A percentile compares a stretch with the other conserved stretches of the same genome.
These are phyloP conservation scores for Polytrichum commune DNA, from an alignment of 225 moss, liverwort and hornwort species.

Conservation along the genomic window DNA sequence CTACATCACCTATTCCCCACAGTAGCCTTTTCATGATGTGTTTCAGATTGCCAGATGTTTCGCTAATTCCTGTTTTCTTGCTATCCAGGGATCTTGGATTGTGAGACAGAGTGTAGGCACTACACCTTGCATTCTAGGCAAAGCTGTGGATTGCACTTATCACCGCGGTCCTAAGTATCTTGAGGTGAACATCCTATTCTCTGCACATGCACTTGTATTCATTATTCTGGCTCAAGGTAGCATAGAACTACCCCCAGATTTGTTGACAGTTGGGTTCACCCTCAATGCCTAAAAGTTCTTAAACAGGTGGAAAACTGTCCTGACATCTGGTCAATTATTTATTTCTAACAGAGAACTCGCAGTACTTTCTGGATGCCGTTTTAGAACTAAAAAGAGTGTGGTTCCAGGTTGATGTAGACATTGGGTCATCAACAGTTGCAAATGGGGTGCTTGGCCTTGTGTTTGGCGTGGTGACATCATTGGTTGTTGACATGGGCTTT, in stretches of 20 bases:
- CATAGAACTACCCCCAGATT: no score
- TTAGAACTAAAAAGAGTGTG: neutral
- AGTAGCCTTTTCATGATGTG: no score
- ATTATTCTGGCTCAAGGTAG: no score
- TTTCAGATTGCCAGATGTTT: no score
- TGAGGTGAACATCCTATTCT: constrained; percentile 34
- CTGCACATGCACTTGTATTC: no score
- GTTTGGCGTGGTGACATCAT: constrained; percentile 85
- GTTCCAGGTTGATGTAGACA: constrained; percentile 81
- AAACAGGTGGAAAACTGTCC: no score
- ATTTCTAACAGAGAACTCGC: no score
- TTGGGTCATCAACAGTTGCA: constrained; percentile 88
- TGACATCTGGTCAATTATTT: no score
- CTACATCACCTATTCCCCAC: no score
- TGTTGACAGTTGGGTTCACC: no score
- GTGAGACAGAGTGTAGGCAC: constrained; percentile 92
- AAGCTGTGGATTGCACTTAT: constrained; percentile 86
- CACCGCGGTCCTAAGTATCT: constrained; percentile 72
- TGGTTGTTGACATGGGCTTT: constrained; percentile 96
- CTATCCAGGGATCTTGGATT: constrained; percentile 87
- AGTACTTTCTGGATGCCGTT: no score
- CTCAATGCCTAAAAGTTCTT: no score
- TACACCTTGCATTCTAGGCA: constrained; percentile 91
- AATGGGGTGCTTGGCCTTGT: constrained; percentile 89
- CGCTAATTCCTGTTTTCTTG: constrained; percentile 3